phyloP scores from a whole-genome alignment of 805 yeast genomes.

The Starmerella bacillaris region DNA sequence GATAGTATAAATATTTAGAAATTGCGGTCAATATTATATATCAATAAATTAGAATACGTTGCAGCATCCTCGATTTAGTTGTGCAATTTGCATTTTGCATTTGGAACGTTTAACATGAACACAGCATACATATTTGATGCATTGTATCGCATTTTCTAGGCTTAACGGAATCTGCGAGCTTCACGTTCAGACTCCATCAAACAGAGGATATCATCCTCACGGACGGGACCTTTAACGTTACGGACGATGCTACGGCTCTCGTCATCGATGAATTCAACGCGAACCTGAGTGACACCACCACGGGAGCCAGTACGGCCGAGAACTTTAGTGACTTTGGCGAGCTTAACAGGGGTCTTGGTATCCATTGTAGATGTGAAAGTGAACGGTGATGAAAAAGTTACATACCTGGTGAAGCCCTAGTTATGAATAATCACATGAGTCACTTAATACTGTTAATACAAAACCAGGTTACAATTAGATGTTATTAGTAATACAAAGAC shows the following conservation, averaged over 20 bases:
- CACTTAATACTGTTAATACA: too few relatives aligned
- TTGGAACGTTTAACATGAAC: too few relatives aligned
- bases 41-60: background rate
- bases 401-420: too few relatives aligned
- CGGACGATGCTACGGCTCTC: constrained; percentile 90
- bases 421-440: too few relatives aligned
- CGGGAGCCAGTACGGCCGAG: constrained; percentile 99
- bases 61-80: too few relatives aligned
- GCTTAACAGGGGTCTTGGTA: constrained; percentile 65
- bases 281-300: constrained; percentile 99
- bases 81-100: too few relatives aligned
- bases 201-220: constrained; percentile 96
- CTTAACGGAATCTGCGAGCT: constrained; percentile 43
- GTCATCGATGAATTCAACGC: constrained; percentile 92
- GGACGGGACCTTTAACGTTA: constrained; percentile 95
- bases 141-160: background rate
- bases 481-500: too few relatives aligned
- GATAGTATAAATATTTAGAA: too few relatives aligned
- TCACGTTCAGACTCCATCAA: constrained; percentile 99
- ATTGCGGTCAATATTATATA: background rate
- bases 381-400: too few relatives aligned
- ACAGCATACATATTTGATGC: background rate
- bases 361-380: too few relatives aligned
- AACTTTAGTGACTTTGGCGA: constrained; percentile 98
- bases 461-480: too few relatives aligned